Percentiles rank a stretch among this genome's conserved stretches.
Evolutionary conservation across 2,329 filamentous ascomycete genomes (phyloP).

Genomic region (Blastomyces gilchristii): DNA sequence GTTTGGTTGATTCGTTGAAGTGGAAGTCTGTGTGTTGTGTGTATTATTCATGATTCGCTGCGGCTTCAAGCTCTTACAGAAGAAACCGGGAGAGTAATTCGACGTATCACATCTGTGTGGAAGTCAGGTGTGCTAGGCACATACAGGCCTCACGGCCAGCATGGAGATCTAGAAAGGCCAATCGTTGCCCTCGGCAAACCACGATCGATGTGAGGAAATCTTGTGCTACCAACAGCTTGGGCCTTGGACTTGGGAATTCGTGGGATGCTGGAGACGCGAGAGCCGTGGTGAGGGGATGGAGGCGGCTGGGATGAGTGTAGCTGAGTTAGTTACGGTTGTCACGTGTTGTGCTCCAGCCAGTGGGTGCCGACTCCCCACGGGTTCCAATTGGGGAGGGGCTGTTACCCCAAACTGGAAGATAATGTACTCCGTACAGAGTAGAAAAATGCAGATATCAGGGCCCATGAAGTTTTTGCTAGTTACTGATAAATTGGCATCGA

Average conservation of each 20-base stretch:
- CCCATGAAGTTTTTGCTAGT: neutral
- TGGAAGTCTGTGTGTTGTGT: neutral
- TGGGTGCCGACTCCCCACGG: too few species aligned
- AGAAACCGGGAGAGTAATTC: neutral
- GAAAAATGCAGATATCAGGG: too few species aligned
- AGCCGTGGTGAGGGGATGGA: neutral
- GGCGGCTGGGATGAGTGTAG: neutral
- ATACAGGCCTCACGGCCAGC: neutral
- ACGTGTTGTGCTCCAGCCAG: neutral
- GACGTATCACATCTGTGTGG: slow-evolving; percentile 4
- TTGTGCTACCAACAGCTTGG: neutral
- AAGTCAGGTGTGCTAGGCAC: neutral
- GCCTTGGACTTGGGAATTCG: neutral
- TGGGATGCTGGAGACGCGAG: neutral
- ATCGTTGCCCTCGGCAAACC: neutral
- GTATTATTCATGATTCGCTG: neutral
- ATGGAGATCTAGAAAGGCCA: neutral
- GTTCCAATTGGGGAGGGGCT: too few species aligned
- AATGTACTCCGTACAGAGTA: too few species aligned
- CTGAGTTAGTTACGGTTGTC: neutral
- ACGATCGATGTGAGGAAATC: neutral
- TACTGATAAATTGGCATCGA: neutral
- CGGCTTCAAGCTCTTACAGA: neutral
- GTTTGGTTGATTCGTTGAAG: neutral
- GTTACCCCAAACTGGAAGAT: too few species aligned